Evolutionary conservation across 768 basidiomycete species (phyloP).

Genomic region (Podaxis sp.): DNA sequence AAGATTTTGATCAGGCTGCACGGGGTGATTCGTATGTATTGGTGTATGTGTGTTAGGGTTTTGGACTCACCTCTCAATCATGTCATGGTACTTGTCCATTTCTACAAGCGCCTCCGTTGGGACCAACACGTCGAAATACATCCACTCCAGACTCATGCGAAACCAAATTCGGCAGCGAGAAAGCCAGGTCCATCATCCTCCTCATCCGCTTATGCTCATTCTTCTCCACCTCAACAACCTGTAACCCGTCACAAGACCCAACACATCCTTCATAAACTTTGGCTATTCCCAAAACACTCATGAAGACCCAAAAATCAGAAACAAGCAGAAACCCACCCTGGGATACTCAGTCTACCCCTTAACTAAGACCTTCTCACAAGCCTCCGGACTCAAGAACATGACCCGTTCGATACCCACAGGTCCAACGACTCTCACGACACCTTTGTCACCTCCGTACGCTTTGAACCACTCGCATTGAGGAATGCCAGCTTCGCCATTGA

Average conservation of each 20-base stretch:
- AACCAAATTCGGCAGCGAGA: slow-evolving; percentile 35
- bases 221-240: slow-evolving; percentile 42
- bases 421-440: slow-evolving; percentile 38
- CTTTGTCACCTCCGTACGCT: slow-evolving; percentile 31
- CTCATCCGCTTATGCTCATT: slow-evolving; percentile 44
- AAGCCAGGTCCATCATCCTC: slow-evolving; percentile 45
- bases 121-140: too few species aligned
- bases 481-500: slow-evolving; percentile 39
- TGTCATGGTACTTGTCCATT: slow-evolving; percentile 49
- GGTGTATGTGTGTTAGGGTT: not conserved
- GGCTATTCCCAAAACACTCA: slow-evolving; percentile 27
- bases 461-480: slow-evolving; percentile 43
- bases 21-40: not conserved
- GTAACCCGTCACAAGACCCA: slow-evolving; percentile 38
- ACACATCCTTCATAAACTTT: slow-evolving; percentile 33
- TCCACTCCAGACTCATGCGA: slow-evolving; percentile 13
- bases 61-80: slow-evolving; percentile 39
- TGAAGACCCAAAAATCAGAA: not conserved
- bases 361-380: slow-evolving; percentile 38
- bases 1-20: slow-evolving; percentile 35
- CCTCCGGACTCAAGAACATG: slow-evolving; percentile 39
- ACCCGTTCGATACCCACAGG: slow-evolving; percentile 41
- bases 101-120: slow-evolving; percentile 28
- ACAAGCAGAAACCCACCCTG: slow-evolving; percentile 25
- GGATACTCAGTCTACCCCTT: slow-evolving; percentile 41